Evolutionary conservation across 179 eudicot species (phyloP).

Genomic region (Spinacia oleracea): DNA sequence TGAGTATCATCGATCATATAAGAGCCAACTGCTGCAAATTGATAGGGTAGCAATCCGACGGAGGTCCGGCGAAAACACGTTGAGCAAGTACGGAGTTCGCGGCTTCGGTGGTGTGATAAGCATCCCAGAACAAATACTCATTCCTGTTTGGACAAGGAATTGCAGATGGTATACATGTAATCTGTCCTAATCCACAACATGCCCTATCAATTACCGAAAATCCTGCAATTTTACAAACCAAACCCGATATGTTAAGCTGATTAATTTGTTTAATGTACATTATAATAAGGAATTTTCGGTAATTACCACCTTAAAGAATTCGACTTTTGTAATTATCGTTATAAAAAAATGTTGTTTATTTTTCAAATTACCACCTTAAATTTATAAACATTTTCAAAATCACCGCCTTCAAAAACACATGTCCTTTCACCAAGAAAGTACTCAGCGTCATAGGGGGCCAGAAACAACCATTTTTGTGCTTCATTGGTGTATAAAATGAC

Average conservation of each 20-base stretch:
- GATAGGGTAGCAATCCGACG: slow-evolving; percentile 45
- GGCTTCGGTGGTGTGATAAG: slow-evolving; percentile 75
- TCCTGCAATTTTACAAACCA: slow-evolving; percentile 42
- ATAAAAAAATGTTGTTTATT: too few relatives aligned
- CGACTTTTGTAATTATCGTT: too few relatives aligned
- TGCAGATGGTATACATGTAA: slow-evolving; percentile 61
- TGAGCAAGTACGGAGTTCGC: slow-evolving; percentile 62
- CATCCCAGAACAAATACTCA: slow-evolving; percentile 84
- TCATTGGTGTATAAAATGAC: too few relatives aligned
- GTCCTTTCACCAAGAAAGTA: too few relatives aligned
- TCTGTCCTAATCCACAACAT: slow-evolving; percentile 81
- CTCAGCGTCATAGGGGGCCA: too few relatives aligned
- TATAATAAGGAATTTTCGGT: too few relatives aligned
- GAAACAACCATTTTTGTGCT: too few relatives aligned
- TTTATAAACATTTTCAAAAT: too few relatives aligned
- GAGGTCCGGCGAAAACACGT: slow-evolving; percentile 60
- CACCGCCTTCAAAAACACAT: too few relatives aligned
- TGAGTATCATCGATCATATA: slow-evolving; percentile 28
- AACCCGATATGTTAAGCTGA: background rate
- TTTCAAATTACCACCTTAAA: too few relatives aligned
- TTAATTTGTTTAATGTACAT: background rate
- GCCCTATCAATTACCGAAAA: slow-evolving; percentile 58
- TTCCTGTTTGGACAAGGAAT: slow-evolving; percentile 64
- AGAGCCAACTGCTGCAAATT: slow-evolving; percentile 46
- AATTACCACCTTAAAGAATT: too few relatives aligned